Evolutionary conservation across 2,329 filamentous ascomycete species (phyloP), one percentile per base, ranked within the genome.

Genomic region (Calonectria honghensis): DNA sequence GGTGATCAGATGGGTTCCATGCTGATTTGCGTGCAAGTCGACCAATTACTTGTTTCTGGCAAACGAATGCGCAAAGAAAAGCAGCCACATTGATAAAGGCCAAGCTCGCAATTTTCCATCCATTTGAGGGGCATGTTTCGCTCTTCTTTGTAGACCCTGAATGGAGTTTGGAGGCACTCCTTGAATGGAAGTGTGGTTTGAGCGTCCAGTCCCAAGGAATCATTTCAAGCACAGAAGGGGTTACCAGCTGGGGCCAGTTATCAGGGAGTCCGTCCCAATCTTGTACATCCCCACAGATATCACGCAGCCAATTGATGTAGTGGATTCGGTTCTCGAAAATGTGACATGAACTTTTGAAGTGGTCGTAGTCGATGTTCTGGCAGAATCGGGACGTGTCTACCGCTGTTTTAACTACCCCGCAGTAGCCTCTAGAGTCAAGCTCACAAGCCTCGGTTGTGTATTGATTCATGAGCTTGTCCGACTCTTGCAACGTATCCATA

Each of bases 171-270:
- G 41, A 29, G 0, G 9, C 4, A 41, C 24, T 29, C 7, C n/a
- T 71, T 48, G 35, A 48, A 29, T 18, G 7, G n/a, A 41, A 18
- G n/a, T 20, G 11, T 3, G 73, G 66, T 0, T 48, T 61, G 2
- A 78, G 1, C 41, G 6, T 57, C 77, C 77, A 77, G 24, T 1
- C 6, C 77, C 77, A 78, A n/a, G 77, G 77, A 20, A 78, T 71
- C 70, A 78, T 69, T 0, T 78, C 77, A 2, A 10, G 32, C 7
- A 37, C 65, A 0, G n/a, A 48, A 2, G 51, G 68, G 0, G 20
- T 3, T 1, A 68, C 4, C 1, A 69, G 20, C 2, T 72, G 41
- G 3, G 20, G 72, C 76, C 76, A 78, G 4, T 48, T 24, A 0
- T 54, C 59, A 1, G 69, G 29, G n/a, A 71, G 69, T 29, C 69